phyloP scores from a whole-genome alignment of 495 filamentous ascomycete species.

The Tuber calosporum region DNA sequence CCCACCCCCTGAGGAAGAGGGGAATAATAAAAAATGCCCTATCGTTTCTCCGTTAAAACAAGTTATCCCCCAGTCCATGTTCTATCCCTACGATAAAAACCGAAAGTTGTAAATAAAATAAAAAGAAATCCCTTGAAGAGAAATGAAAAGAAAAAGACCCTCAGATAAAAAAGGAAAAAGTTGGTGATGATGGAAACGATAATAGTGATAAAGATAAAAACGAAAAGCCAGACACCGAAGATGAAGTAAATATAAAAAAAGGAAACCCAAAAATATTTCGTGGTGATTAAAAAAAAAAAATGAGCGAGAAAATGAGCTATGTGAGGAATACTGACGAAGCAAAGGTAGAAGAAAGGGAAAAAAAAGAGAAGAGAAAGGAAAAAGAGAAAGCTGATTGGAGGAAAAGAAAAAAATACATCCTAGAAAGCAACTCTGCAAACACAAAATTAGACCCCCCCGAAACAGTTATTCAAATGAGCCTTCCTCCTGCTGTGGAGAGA shows the following conservation, averaged over 20 bases:
- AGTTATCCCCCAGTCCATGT: conserved; percentile 2
- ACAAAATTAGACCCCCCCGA: conserved; percentile 40
- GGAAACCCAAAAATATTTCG: conserved; percentile 9
- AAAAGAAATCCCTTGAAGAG: neutral
- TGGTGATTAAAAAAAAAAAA: conserved; percentile 34
- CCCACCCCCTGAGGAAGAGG: neutral
- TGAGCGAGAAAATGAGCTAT: conserved; percentile 19
- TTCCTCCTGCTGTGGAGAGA: neutral
- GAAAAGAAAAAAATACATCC: conserved; percentile 11
- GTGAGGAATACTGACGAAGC: conserved; percentile 14
- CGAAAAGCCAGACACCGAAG: conserved; percentile 40
- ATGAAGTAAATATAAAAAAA: conserved; percentile 27
- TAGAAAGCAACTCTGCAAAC: conserved; percentile 14
- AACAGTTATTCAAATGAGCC: conserved; percentile 35
- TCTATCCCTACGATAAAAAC: conserved; percentile 6
- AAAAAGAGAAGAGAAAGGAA: conserved; percentile 17
- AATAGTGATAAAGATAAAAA: conserved; percentile 29
- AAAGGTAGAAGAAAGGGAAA: conserved; percentile 27
- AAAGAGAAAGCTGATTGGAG: conserved; percentile 22
- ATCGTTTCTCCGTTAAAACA: conserved; percentile 4
- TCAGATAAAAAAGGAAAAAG: conserved; percentile 11
- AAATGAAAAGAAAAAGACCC: neutral
- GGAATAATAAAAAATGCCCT: neutral
- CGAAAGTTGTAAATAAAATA: conserved; percentile 1
- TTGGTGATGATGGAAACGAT: neutral